Evolutionary conservation across 225 moss, liverwort and hornwort genomes (phyloP).

Genomic region (Takakia lepidozioides): DNA sequence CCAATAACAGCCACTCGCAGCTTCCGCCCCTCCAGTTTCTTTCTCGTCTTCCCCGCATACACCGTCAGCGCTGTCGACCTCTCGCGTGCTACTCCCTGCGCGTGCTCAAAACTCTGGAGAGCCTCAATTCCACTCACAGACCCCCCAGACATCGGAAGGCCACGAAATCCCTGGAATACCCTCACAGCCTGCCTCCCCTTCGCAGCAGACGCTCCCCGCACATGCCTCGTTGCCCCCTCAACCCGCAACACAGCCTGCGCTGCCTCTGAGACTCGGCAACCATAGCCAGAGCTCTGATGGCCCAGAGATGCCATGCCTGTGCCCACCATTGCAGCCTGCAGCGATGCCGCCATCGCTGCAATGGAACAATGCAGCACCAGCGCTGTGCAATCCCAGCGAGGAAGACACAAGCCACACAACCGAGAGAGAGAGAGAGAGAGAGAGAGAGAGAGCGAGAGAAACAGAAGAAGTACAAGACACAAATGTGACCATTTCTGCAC

Average conservation of each 20-base stretch:
- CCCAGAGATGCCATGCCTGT: neutral
- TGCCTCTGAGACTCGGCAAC: neutral
- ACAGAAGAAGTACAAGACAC: too few relatives aligned
- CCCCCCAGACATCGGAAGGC: too few relatives aligned
- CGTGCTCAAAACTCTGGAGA: too few relatives aligned
- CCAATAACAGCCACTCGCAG: conserved; percentile 93
- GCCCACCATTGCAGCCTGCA: neutral
- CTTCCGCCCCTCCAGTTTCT: conserved; percentile 72
- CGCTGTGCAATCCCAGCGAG: too few relatives aligned
- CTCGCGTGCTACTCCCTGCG: neutral
- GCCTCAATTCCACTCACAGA: too few relatives aligned
- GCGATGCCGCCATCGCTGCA: conserved; percentile 2
- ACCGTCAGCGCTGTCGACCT: conserved; percentile 29
- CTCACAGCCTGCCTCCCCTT: neutral
- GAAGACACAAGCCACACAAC: too few relatives aligned
- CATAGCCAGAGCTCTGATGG: neutral
- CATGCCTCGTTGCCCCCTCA: conserved; percentile 12
- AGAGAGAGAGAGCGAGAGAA: too few relatives aligned
- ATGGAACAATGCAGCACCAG: too few relatives aligned
- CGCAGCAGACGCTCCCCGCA: conserved; percentile 10
- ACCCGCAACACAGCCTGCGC: neutral
- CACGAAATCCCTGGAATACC: too few relatives aligned
- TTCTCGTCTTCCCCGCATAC: conserved; percentile 54
- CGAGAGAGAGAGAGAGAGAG: too few relatives aligned
- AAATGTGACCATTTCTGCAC: too few relatives aligned